Evolutionary conservation across 257 asterid species (phyloP).

Genomic region (Nicotiana obtusifolia): DNA sequence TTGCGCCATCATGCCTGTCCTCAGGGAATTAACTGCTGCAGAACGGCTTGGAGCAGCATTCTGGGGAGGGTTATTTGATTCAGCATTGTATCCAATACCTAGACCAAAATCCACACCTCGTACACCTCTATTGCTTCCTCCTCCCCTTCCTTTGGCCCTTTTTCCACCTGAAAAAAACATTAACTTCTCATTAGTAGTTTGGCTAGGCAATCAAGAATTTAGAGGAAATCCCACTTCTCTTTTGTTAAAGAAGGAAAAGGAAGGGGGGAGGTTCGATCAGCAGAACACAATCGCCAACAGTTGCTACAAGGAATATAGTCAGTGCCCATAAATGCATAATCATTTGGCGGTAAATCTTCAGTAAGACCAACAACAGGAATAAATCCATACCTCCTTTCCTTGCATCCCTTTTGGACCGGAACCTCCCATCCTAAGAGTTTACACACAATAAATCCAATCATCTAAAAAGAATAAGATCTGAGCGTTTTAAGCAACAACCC

Average conservation of each 20-base stretch:
- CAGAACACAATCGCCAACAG: background rate
- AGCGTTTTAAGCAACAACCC: constrained; percentile 4
- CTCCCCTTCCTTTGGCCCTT: constrained; percentile 90
- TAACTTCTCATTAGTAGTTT: background rate
- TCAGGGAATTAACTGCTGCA: constrained; percentile 60
- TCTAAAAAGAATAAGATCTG: constrained; percentile 1
- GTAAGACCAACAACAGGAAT: background rate
- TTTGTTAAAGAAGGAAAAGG: background rate
- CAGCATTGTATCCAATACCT: constrained; percentile 84
- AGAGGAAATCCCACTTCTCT: background rate
- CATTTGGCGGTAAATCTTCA: background rate
- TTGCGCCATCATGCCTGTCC: constrained; percentile 75
- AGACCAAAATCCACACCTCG: constrained; percentile 93
- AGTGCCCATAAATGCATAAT: background rate
- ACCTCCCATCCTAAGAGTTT: constrained; percentile 85
- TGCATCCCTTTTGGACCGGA: constrained; percentile 96
- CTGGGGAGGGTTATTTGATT: constrained; percentile 39
- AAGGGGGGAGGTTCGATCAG: background rate
- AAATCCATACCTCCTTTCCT: constrained; percentile 84
- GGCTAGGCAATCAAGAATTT: background rate
- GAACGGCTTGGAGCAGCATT: constrained; percentile 52
- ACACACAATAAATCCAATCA: constrained; percentile 26
- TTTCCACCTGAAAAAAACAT: constrained; percentile 64
- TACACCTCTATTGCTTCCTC: constrained; percentile 71
- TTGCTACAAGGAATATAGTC: background rate